Conservation (phyloP, 805 yeast genomes). For the Candida stauntonica region DNA sequence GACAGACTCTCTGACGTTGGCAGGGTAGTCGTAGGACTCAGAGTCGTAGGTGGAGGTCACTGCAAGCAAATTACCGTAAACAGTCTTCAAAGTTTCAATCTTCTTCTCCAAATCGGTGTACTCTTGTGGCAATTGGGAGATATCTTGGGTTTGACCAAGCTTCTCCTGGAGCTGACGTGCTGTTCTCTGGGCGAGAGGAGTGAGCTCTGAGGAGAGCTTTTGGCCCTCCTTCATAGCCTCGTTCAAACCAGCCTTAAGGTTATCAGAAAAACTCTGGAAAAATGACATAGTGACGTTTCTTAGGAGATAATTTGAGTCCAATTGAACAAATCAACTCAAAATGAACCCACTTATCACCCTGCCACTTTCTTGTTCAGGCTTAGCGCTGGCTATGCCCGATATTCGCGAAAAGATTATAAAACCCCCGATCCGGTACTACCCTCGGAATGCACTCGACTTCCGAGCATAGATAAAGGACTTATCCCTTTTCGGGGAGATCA, state of each 20-base stretch:
- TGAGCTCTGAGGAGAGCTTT: slow-evolving; percentile 49
- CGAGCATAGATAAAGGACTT: no score
- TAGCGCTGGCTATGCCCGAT: background rate
- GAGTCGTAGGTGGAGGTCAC: slow-evolving; percentile 57
- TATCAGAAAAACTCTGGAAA: slow-evolving; percentile 29
- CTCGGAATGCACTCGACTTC: no score
- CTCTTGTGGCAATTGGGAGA: slow-evolving; percentile 80
- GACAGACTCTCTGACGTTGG: slow-evolving; percentile 67
- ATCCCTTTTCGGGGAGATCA: no score
- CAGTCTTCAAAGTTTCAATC: slow-evolving; percentile 66
- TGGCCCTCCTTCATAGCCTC: slow-evolving; percentile 37
- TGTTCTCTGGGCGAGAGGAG: slow-evolving; percentile 78
- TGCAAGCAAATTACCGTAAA: slow-evolving; percentile 53
- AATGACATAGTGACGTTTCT: slow-evolving; percentile 22
- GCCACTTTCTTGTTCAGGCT: no score
- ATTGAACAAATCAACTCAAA: background rate
- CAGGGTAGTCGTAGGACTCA: slow-evolving; percentile 83
- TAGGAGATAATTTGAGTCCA: no score
- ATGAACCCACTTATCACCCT: no score
- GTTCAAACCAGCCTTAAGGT: slow-evolving; percentile 25
- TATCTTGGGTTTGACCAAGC: slow-evolving; percentile 76
- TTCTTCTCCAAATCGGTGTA: slow-evolving; percentile 69
- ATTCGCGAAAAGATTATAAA: slow-evolving; percentile 1
- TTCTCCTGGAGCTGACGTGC: slow-evolving; percentile 73
- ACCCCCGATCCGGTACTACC: no score